Percentiles rank a stretch among this genome's conserved stretches.
phyloP scores from a whole-genome alignment of 2,329 filamentous ascomycete genomes.

The Monilinia polystroma region DNA sequence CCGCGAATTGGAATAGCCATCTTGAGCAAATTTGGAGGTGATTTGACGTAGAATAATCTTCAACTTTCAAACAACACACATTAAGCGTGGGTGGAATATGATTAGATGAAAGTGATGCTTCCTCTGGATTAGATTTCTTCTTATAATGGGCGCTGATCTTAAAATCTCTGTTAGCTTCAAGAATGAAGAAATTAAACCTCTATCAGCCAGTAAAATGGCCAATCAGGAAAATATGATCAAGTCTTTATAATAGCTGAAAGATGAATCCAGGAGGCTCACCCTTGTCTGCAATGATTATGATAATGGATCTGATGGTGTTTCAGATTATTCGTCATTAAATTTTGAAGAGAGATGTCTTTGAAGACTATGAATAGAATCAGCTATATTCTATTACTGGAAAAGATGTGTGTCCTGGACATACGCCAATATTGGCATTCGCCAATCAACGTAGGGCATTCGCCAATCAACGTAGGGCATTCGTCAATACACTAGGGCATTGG shows the following conservation, averaged over 20 bases:
- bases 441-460: no score
- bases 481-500: no score
- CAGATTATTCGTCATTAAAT: neutral
- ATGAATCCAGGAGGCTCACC: neutral
- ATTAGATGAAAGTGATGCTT: neutral
- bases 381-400: no score
- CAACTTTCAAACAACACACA: neutral
- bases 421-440: no score
- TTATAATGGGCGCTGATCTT: no score
- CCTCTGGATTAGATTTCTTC: neutral
- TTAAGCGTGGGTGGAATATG: neutral
- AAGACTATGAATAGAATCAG: no score
- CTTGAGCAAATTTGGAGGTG: neutral
- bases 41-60: neutral
- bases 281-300: neutral
- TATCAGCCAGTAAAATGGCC: neutral
- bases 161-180: neutral
- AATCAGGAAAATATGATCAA: neutral
- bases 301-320: neutral
- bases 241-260: neutral
- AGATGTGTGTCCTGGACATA: no score
- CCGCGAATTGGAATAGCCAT: neutral
- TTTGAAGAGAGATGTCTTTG: no score
- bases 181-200: no score
- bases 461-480: no score